Evolutionary conservation across 805 yeast genomes (phyloP).

Genomic region (Cyberlindnera mississippiensis): DNA sequence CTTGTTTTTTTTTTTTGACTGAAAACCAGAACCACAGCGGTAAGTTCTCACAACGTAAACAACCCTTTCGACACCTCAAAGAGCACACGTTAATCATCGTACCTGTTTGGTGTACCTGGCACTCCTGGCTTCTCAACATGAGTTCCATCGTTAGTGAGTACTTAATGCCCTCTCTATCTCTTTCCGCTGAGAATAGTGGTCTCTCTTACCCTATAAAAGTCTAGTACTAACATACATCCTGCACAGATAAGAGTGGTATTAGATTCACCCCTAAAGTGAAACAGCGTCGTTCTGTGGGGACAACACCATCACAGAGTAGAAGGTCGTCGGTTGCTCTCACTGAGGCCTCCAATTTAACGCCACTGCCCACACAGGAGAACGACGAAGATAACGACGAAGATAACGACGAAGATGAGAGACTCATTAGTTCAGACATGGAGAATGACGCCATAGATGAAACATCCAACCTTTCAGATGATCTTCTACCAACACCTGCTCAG

Average conservation of each 20-base stretch:
- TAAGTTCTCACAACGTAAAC: too few relatives aligned
- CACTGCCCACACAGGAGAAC: slow-evolving; percentile 12
- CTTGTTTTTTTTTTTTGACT: slow-evolving; percentile 2
- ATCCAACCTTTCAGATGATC: slow-evolving; percentile 2
- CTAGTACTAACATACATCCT: slow-evolving; percentile 3
- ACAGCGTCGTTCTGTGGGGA: slow-evolving; percentile 35
- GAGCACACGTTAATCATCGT: too few relatives aligned
- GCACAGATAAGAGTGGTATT: slow-evolving; percentile 46
- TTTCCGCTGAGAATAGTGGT: too few relatives aligned
- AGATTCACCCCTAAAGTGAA: slow-evolving; percentile 61
- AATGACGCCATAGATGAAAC: slow-evolving; percentile 2
- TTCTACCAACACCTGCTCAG: slow-evolving; percentile 3
- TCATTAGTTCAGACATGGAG: slow-evolving; percentile 9
- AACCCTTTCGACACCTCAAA: too few relatives aligned
- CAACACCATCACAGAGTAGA: slow-evolving; percentile 26
- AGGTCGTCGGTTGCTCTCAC: slow-evolving; percentile 21
- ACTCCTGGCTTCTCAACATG: slow-evolving; percentile 26
- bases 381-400: slow-evolving; percentile 10
- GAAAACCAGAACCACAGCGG: not conserved
- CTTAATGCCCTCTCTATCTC: too few relatives aligned
- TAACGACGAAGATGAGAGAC: slow-evolving; percentile 6
- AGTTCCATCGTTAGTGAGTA: slow-evolving; percentile 43
- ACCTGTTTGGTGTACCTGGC: too few relatives aligned
- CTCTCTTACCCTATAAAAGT: not conserved
- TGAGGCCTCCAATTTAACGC: not conserved